Conservation (phyloP, 1,284 basidiomycete species). For the Ustilago xerochloae region DNA sequence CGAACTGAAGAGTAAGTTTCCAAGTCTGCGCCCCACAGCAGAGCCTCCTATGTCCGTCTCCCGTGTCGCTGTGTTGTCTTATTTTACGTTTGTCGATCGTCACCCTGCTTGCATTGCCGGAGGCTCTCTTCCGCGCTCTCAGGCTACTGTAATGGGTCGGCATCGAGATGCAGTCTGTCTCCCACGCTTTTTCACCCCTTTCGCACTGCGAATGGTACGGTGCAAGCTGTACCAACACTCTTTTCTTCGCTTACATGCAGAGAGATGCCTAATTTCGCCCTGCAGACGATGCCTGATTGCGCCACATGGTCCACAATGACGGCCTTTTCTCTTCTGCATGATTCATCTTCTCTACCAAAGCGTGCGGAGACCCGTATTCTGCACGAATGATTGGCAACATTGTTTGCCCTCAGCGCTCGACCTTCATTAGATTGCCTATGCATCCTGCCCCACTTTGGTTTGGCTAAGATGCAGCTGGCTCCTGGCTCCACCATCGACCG, state of each 20-base stretch:
- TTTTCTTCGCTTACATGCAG: neutral
- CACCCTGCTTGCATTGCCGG: conserved; percentile 7
- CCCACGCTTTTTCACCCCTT: conserved; percentile 5
- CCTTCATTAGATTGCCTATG: no score
- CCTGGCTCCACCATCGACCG: no score
- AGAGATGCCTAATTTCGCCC: neutral
- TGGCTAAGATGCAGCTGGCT: no score
- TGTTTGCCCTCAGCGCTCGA: no score
- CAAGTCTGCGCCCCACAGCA: neutral
- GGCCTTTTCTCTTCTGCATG: neutral
- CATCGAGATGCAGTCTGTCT: neutral
- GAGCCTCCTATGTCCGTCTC: neutral
- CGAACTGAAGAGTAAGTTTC: neutral
- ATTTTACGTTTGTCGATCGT: neutral
- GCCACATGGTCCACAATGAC: neutral
- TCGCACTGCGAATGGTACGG: no score
- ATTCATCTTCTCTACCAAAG: neutral
- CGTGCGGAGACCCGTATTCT: no score
- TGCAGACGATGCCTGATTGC: neutral
- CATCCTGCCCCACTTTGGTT: no score
- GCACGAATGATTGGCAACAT: no score
- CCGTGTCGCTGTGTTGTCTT: neutral
- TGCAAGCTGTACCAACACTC: no score
- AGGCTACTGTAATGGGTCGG: no score
- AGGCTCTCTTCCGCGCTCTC: neutral